Evolutionary conservation across 2,329 filamentous ascomycete genomes (phyloP).

Genomic region (Pestalotiopsis sp.): DNA sequence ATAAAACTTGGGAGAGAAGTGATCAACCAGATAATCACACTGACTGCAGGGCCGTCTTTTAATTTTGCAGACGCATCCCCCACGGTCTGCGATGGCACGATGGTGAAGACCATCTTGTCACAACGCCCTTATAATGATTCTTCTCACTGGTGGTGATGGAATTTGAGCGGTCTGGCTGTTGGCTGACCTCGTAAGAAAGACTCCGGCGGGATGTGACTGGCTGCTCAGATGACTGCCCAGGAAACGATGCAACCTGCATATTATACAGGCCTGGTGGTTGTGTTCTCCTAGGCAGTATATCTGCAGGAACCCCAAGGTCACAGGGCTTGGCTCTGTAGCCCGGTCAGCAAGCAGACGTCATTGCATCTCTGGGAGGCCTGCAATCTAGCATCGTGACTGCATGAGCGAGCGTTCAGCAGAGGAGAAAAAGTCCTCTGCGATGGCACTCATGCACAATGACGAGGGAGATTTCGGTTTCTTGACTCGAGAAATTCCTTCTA

Average conservation of each 20-base stretch:
- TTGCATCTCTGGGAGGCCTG: neutral
- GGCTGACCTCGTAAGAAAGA: neutral
- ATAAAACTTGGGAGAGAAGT: neutral
- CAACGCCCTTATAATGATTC: neutral
- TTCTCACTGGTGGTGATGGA: neutral
- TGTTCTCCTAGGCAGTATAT: neutral
- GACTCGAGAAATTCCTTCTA: neutral
- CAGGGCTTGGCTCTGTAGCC: neutral
- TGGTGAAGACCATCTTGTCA: neutral
- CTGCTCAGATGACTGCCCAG: neutral
- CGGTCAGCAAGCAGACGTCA: conserved; percentile 12
- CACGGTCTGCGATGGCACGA: neutral
- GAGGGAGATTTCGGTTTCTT: neutral
- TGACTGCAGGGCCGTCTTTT: too few relatives aligned
- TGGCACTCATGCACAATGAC: conserved; percentile 11
- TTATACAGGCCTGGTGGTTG: neutral
- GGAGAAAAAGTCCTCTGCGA: neutral
- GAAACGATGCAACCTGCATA: neutral
- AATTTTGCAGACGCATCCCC: neutral
- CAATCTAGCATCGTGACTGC: conserved; percentile 12
- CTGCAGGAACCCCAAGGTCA: neutral
- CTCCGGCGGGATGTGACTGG: neutral
- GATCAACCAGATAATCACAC: neutral
- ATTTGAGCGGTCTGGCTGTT: neutral
- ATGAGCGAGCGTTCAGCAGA: neutral